Base-by-base conservation (phyloP, 371 early-diverging fungal species). In the Haplosporangium sp. region DNA sequence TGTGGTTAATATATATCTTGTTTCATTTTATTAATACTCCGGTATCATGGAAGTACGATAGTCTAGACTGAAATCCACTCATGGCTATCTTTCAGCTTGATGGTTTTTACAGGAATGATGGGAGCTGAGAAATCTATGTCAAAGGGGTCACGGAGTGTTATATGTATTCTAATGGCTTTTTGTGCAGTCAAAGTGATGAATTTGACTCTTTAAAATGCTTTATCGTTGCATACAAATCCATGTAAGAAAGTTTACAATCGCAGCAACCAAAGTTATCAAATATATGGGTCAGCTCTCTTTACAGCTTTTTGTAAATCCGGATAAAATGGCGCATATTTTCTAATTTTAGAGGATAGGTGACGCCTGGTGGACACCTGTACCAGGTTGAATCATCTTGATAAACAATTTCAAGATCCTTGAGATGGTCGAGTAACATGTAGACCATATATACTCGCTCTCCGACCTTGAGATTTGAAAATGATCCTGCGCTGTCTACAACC, bases 401-500 rank as follows among this genome's bases (percentile, higher is more conserved):
- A 2, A 95, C 83, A 15, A 88, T 84, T 62, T 92, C 90, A 35
- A 96, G 88, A 61, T 88, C 89, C 70, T 89, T 86, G 40, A 97
- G 88, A 50, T 92, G 91, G 76, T 97, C 97, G 64, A 97, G 86
- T 9, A 97, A 76, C 84, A 90, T 91, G 76, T 95, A 95, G 1
- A 95, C 91, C 96, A 95, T 96, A 72, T 96, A 96, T 7, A 87
- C 89, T 37, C 87, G 88, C 57, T 84, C 86, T 15, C 93, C 95
- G 4, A 97, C 91, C 59, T 90, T 86, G 39, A 95, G 82, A 67
- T 95, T 93, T 6, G 96, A 96, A 77, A 97, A 97, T 2, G 95
- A 94, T n/a, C 96, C 96, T 2, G 97, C 97, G 2, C 96, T 96
- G 77, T 97, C 97, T 5, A 94, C 95, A 9, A 97, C 88, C 91